Evolutionary conservation across 139 green algal species (phyloP), one percentile per base, ranked within the genome.

Genomic region (Limnomonas spitsbergensis): DNA sequence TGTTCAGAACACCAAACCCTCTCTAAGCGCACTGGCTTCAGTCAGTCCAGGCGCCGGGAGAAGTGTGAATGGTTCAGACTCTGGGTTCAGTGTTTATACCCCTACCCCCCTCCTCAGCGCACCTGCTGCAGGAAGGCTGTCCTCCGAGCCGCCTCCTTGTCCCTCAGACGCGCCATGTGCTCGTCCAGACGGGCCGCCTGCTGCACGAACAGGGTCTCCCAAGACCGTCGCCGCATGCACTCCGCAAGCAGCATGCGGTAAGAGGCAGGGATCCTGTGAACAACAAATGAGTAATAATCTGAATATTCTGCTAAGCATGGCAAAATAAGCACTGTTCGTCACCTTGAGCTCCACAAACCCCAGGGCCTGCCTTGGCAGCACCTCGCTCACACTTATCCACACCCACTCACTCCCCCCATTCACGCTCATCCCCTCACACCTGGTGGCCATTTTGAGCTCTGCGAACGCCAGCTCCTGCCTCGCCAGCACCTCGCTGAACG

Each of bases 201-300:
- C 37, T 37, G 35, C 26, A 4, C 7, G 35, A 40, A 86, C 7
- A 80, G 77, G 76, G 86, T 53, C 24, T 80, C 74, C 83, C 80
- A 94, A 2, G 83, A 88, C 26, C 32, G 75, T 6, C 94, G 84
- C 35, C 94, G 84, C 70, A 93, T 86, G 52, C 90, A 92, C 84
- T 98, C 94, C 0, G 91, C 89, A 24, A 98, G 85, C 76, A 88
- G 89, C 38, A 92, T 86, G 24, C 87, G 84, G 84, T 98, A 80
- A 34, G 69, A 7, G 31, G 34, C 73, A 34, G 34, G 73, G 14
- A 70, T 67, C 2, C 42, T 32, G 3, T 6, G 14, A 39, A 78
- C 20, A 40, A 2, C 2, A 40, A 71, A 40, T 40, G 20, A 66
- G 61, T 31, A 26, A 34, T 6, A 37, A 26, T 71, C 6, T 71